Base-by-base conservation (phyloP, 2,329 filamentous ascomycete genomes). In the Ophiosphaerella herpotricha region DNA sequence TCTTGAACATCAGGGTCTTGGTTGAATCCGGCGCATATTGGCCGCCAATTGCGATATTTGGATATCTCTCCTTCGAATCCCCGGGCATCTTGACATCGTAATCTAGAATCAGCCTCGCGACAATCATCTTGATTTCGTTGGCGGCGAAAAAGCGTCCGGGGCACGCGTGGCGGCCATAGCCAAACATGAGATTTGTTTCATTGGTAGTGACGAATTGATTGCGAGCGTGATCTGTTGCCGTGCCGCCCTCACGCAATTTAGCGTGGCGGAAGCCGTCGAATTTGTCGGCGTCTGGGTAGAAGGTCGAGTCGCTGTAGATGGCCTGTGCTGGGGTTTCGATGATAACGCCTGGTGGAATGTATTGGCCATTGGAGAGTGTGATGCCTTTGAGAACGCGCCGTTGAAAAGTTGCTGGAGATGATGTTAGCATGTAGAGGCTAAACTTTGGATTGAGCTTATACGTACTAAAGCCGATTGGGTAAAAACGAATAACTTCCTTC, bases 311-410 rank as follows among this genome's bases (percentile, higher is more conserved):
- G 9, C 48, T 38, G 54, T 68, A 64, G 39, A 71, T 46, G 37
- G 66, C 68, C 12, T 58, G 46, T 0, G 63, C 50, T 33, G 70
- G 64, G 3, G 61, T 56, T 55, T 74, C 72, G 37, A 76, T 55
- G 7, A 58, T 44, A 21, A 63, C 61, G 32, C 74, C 74, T 1
- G 66, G 52, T 0, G 74, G 74, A 5, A 75, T 63, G 49, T 76
- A 73, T 40, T 82, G 78, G 13, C 82, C 82, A 61, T 81, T 81
- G 38, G 80, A 82, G 1, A 84, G 77, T 2, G 75, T 76, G 57
- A 84, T 75, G 4, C 77, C 72, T 56, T 78, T 75, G 32, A 80
- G 67, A 8, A 82, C 80, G 54, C 79, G 80, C 50, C 81, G 79
- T 21, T 66, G 63, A 65, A 83, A 83, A 2, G 80, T 76, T 1